phyloP scores from a whole-genome alignment of 2,329 filamentous ascomycete species.

The Verticillium tricorpus region DNA sequence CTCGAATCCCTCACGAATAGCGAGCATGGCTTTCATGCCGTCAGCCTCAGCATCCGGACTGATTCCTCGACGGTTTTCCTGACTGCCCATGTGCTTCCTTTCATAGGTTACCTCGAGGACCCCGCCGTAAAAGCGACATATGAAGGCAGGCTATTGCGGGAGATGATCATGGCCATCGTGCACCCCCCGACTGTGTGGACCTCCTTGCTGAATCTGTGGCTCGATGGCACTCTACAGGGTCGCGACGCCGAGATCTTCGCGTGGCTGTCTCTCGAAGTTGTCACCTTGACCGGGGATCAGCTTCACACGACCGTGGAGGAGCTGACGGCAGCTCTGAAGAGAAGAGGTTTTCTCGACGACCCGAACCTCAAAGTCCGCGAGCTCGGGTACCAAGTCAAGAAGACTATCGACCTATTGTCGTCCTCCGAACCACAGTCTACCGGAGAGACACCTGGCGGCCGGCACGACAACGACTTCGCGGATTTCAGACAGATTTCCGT shows the following conservation, averaged over 20 bases:
- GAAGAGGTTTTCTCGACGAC: conserved; percentile 18
- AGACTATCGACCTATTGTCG: conserved; percentile 25
- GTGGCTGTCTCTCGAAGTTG: conserved; percentile 45
- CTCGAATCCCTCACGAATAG: conserved; percentile 22
- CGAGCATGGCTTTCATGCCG: conserved; percentile 13
- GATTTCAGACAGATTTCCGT: conserved; percentile 60
- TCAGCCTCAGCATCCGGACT: conserved; percentile 20
- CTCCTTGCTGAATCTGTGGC: conserved; percentile 30
- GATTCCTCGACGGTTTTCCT: conserved; percentile 24
- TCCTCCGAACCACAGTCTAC: conserved; percentile 10
- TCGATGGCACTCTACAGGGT: conserved; percentile 19
- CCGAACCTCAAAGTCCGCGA: conserved; percentile 17
- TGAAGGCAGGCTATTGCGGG: conserved; percentile 43
- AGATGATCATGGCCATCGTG: conserved; percentile 40
- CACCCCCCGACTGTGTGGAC: conserved; percentile 53
- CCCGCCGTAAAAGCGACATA: conserved; percentile 42
- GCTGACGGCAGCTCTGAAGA: conserved; percentile 20
- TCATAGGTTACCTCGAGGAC: conserved; percentile 34
- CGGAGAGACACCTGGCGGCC: conserved; percentile 48
- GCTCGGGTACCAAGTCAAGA: conserved; percentile 32
- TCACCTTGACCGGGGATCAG: conserved; percentile 27
- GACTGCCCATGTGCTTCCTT: conserved; percentile 21
- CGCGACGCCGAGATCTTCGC: conserved; percentile 28
- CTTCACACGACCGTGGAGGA: conserved; percentile 16
- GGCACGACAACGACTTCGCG: conserved; percentile 68